A percentile compares a stretch with the other conserved stretches of the same genome.
These are phyloP conservation scores for Dianthus caryophyllus DNA, from an alignment of 148 eudicot species.

Conservation along the genomic window DNA sequence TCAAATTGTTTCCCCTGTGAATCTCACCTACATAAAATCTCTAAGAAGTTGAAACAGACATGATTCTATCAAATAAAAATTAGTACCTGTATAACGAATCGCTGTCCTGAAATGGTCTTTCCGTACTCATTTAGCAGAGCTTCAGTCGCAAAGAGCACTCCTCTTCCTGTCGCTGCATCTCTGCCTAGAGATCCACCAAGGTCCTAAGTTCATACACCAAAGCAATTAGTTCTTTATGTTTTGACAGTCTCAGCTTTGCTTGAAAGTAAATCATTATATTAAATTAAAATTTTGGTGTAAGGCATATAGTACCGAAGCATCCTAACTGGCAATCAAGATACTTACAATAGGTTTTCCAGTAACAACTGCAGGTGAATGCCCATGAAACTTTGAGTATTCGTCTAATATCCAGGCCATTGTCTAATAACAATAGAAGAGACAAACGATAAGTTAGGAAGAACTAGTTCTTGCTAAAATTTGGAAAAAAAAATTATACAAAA, in stretches of 20 bases:
- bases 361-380: slow-evolving; percentile 97
- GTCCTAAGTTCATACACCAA: slow-evolving; percentile 48
- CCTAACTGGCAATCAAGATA: slow-evolving; percentile 7
- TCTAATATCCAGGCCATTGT: slow-evolving; percentile 99
- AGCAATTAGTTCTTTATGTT: background rate
- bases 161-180: slow-evolving; percentile 99
- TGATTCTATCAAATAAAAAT: background rate
- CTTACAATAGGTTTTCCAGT: slow-evolving; percentile 98
- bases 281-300: background rate
- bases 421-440: slow-evolving; percentile 33
- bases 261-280: background rate
- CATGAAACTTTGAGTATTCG: slow-evolving; percentile 96
- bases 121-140: slow-evolving; percentile 86
- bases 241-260: background rate
- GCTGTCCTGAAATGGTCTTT: slow-evolving; percentile 79
- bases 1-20: background rate
- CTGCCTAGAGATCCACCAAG: slow-evolving; percentile 99
- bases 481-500: too few species aligned
- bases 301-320: background rate
- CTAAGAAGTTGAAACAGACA: background rate
- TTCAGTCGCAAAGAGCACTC: slow-evolving; percentile 88
- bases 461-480: background rate
- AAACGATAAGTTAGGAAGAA: background rate
- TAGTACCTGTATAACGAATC: slow-evolving; percentile 80
- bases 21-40: background rate